These are phyloP conservation scores for Claviceps sp. DNA, from an alignment of 2,329 filamentous ascomycete genomes.

Conservation along the genomic window DNA sequence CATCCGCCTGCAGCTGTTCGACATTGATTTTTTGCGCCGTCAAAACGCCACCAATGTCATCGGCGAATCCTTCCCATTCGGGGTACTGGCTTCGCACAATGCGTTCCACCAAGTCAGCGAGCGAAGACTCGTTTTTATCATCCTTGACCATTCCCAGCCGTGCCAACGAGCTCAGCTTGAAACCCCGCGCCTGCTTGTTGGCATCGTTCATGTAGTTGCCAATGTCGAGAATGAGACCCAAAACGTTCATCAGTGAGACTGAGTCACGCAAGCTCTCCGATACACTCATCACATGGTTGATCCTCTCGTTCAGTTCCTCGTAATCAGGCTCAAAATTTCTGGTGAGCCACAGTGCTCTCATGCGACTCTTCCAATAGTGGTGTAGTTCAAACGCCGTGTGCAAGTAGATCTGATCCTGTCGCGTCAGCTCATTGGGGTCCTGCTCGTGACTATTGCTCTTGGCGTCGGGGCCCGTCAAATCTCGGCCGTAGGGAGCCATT, in stretches of 20 bases:
- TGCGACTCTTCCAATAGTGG: constrained; percentile 97
- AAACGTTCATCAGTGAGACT: constrained; percentile 86
- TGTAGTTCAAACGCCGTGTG: constrained; percentile 88
- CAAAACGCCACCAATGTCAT: constrained; percentile 72
- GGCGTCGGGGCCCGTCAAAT: constrained; percentile 86
- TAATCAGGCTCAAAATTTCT: constrained; percentile 79
- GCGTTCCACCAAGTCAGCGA: constrained; percentile 90
- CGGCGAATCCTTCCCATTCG: constrained; percentile 80
- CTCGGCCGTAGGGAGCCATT: constrained; percentile 90
- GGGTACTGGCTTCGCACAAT: constrained; percentile 95
- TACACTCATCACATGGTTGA: constrained; percentile 73
- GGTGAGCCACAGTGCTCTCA: constrained; percentile 78
- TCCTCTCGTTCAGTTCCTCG: constrained; percentile 75
- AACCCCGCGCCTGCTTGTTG: constrained; percentile 94
- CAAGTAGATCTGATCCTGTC: constrained; percentile 91
- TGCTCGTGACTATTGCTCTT: constrained; percentile 65
- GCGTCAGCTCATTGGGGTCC: constrained; percentile 76
- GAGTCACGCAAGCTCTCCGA: constrained; percentile 86
- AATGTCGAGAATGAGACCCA: constrained; percentile 91
- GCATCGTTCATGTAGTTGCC: constrained; percentile 99
- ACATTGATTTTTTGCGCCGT: constrained; percentile 83
- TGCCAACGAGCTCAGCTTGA: constrained; percentile 91
- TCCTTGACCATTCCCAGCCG: constrained; percentile 97
- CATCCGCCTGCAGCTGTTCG: constrained; percentile 77
- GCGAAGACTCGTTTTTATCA: constrained; percentile 93